phyloP scores from a whole-genome alignment of 139 green algal species.

The Chlamydomonas sphaeroides region DNA sequence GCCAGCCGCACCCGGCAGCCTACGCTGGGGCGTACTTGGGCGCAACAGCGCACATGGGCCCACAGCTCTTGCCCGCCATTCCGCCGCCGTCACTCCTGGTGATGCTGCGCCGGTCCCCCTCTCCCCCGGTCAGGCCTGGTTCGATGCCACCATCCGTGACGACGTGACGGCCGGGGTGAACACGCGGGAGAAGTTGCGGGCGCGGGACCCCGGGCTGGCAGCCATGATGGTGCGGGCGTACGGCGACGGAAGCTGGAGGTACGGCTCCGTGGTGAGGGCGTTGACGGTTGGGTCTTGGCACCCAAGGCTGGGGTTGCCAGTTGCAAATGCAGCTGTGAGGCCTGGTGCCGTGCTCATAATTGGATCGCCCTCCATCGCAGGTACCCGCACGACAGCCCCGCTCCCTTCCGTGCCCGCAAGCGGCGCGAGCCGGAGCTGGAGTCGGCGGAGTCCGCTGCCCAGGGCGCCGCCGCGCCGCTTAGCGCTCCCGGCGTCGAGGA shows the following conservation, averaged over 20 bases:
- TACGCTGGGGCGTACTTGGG: no score
- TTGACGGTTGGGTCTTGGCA: background rate
- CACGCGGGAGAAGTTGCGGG: slow-evolving; percentile 65
- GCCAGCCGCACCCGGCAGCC: no score
- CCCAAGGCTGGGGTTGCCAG: no score
- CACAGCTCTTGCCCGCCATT: no score
- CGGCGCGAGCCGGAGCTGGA: no score
- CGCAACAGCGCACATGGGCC: no score
- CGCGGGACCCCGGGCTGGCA: slow-evolving; percentile 69
- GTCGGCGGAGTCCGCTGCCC: background rate
- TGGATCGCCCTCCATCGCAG: slow-evolving; percentile 5
- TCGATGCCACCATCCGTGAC: slow-evolving; percentile 67
- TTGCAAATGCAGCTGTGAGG: no score
- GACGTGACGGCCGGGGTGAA: slow-evolving; percentile 84
- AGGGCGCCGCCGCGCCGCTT: background rate
- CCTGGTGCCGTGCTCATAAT: background rate
- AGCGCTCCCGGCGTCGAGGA: slow-evolving; percentile 14
- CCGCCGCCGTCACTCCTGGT: no score
- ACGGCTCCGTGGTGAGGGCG: no score
- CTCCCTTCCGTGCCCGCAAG: slow-evolving; percentile 3
- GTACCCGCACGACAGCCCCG: slow-evolving; percentile 61
- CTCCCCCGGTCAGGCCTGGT: slow-evolving; percentile 83
- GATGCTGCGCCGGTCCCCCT: no score
- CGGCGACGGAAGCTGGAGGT: slow-evolving; percentile 65
- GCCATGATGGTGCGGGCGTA: slow-evolving; percentile 57